Evolutionary conservation across 1,139 yeast genomes (phyloP), one percentile per base, ranked within the genome.

Genomic region (Candida glucosophila): DNA sequence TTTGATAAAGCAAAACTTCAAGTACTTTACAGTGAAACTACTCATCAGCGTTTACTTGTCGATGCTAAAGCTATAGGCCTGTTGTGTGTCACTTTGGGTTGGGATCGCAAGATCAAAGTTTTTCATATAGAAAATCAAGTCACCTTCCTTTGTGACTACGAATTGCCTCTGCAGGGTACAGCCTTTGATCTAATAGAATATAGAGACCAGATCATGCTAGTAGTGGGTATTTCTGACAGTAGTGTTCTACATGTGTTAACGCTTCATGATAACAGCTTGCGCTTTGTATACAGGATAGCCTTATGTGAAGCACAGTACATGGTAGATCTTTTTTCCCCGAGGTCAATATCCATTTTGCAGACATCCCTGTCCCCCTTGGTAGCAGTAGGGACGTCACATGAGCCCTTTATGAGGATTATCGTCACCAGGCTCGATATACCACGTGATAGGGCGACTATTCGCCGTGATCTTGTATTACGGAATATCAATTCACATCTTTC

Each of bases 281-380:
- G 28, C 11, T 34, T 67, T 4, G 28, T 57, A 9, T 62, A 59
- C 30, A 67, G 67, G 35, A 52, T 80, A 5, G 77, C 90, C 1
- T 52, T 80, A 29, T 80, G 79, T 43, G 86, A 77, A 43, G 81
- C 92, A 1, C 80, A 79, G 39, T 81, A 79, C 40, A 66, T 76
- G n/a, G 67, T 77, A 19, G 68, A 73, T 30, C 67, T 76, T 2
- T 82, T 82, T 46, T 66, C 77, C 12, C 78, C 83, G 3, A 58
- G 75, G 50, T 53, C 57, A 21, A 51, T 77, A 22, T 40, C 59
- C 4, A 41, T 67, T 17, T 7, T 8, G 7, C n/a, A n/a, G n/a
- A n/a, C n/a, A n/a, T n/a, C n/a, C n/a, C n/a, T n/a, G n/a, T 32
- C 42, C 5, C 58, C 63, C 6, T 37, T 58, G 32, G 37, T 73